Evolutionary conservation across 1,284 basidiomycete species (phyloP).

Genomic region (Irpex sp.): DNA sequence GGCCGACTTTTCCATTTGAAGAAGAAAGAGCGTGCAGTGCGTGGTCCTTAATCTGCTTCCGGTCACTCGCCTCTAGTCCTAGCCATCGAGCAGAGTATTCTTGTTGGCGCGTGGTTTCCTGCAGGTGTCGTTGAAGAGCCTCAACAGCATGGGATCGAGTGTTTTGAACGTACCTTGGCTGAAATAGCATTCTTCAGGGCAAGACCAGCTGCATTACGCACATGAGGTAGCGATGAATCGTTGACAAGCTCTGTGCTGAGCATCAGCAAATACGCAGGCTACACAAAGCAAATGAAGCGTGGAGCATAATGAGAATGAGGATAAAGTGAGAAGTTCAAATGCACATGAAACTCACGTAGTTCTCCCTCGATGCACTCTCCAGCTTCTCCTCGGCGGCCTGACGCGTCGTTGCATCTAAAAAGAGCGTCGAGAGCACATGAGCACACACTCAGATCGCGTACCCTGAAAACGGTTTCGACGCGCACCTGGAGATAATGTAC

Average conservation of each 20-base stretch:
- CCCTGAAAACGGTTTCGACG: constrained; percentile 23
- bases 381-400: constrained; percentile 86
- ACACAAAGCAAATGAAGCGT: constrained; percentile 18
- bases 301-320: constrained; percentile 17
- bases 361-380: constrained; percentile 79
- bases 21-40: constrained; percentile 83
- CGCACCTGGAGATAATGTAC: constrained; percentile 87
- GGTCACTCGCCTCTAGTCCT: constrained; percentile 63
- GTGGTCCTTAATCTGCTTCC: constrained; percentile 86
- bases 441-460: constrained; percentile 20
- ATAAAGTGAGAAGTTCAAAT: constrained; percentile 7
- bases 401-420: constrained; percentile 78
- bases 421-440: constrained; percentile 18
- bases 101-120: constrained; percentile 79
- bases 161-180: constrained; percentile 68
- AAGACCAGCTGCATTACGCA: constrained; percentile 92
- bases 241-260: constrained; percentile 81
- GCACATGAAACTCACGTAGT: constrained; percentile 61
- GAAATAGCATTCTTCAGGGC: constrained; percentile 96
- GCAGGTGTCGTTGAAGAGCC: constrained; percentile 18
- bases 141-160: constrained; percentile 14
- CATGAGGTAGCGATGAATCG: constrained; percentile 67
- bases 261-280: constrained; percentile 90
- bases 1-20: constrained; percentile 69
- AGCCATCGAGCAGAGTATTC: constrained; percentile 84